Base-by-base conservation (phyloP, 805 yeast species). In the Priceomyces medius region DNA sequence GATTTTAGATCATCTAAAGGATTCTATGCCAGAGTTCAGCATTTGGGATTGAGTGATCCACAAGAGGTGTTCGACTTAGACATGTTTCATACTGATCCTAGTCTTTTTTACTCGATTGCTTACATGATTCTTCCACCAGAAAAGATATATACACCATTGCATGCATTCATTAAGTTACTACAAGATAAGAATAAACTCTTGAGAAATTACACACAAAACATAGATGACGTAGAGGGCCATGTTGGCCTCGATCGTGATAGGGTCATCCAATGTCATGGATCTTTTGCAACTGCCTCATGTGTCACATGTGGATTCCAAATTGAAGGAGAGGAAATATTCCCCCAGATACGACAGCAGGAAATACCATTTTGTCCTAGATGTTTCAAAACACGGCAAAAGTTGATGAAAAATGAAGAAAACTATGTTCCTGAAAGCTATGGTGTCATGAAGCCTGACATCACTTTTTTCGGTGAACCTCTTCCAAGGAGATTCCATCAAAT, bases 381-480 rank as follows among this genome's bases (percentile, higher is more conserved):
- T 45, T 37, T 46, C n/a, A 44, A 47, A 19, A 44, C 48, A 21
- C 43, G 59, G 35, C 37, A 46, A 8, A 49, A 46, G 36, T 38
- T 58, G 8, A 43, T 63, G 38, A 45, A 50, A 3, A 47, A 47
- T 9, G 68, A 67, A 21, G 60, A 56, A 4, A 54, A 48, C 23
- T 57, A 49, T 39, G 46, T 61, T 21, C 49, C 54, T 3, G 64
- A 61, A 40, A 57, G 60, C 35, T 58, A 49, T 41, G 65, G 68
- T 10, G 90, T 69, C 74, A 86, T 67, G 88, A 89, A 89, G 56
- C 96, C 96, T 1, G 95, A 88, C 58, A 89, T 93, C 46, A 95
- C 91, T 34, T 77, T 83, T 20, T 88, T 89, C 36, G 96, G 96
- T 0, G 78, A 80, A 39, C 77, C 85, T 3, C 76, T 88, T 4